Percentiles rank a stretch among this genome's conserved stretches.
These are phyloP conservation scores for Botrytis byssoidea DNA, from an alignment of 2,329 filamentous ascomycete species.

Conservation along the genomic window DNA sequence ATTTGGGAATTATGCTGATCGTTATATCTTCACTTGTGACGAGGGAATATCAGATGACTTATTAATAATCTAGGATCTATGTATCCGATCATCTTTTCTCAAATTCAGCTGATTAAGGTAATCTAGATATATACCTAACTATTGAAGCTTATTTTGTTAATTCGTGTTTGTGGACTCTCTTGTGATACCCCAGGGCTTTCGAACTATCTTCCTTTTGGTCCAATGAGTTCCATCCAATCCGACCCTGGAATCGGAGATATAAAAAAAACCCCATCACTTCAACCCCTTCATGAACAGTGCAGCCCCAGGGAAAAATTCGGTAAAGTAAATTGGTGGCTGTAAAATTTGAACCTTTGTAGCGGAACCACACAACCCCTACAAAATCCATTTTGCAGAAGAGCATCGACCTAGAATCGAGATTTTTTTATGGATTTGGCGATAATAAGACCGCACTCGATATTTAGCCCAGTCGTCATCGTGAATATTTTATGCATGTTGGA, in stretches of 20 bases:
- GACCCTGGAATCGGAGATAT: conserved; percentile 5
- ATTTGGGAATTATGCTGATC: neutral
- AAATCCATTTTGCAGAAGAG: neutral
- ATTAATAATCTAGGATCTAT: conserved; percentile 8
- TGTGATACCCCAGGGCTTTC: neutral
- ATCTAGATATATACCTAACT: neutral
- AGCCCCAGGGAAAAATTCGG: conserved; percentile 4
- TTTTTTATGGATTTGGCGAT: conserved; percentile 11
- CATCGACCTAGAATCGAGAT: conserved; percentile 4
- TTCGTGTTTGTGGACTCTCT: conserved; percentile 12
- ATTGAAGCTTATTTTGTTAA: conserved; percentile 1
- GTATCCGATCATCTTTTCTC: neutral
- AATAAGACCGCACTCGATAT: conserved; percentile 9
- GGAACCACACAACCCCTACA: conserved; percentile 2
- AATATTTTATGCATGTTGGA: conserved; percentile 12
- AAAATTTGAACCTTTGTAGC: neutral
- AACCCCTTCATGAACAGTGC: conserved; percentile 20
- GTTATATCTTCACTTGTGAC: conserved; percentile 5
- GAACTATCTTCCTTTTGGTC: neutral
- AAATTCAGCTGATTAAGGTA: neutral
- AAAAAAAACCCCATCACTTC: neutral
- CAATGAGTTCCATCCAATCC: neutral
- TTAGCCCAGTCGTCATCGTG: conserved; percentile 12
- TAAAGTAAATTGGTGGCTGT: conserved; percentile 11
- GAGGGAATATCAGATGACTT: conserved; percentile 13